phyloP scores from a whole-genome alignment of 2,329 filamentous ascomycete species.

The Hymenoscyphus salicellus region DNA sequence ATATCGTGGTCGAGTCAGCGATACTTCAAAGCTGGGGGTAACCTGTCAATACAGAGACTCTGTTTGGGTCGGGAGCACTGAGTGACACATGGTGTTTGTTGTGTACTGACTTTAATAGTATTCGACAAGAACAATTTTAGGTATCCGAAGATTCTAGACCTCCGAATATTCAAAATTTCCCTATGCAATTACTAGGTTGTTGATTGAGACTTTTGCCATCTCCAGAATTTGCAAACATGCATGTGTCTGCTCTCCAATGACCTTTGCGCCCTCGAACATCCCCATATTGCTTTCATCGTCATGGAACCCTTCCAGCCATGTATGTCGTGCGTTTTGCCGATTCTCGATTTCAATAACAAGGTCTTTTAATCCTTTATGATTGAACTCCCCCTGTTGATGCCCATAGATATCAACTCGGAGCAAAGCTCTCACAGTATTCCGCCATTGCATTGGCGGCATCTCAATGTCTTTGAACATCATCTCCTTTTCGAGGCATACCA shows the following conservation, averaged over 20 bases:
- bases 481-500: conserved; percentile 23
- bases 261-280: conserved; percentile 37
- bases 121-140: neutral
- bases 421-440: conserved; percentile 51
- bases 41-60: too few relatives aligned
- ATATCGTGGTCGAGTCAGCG: too few relatives aligned
- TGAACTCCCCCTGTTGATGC: conserved; percentile 32
- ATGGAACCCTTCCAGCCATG: conserved; percentile 45
- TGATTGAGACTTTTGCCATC: conserved; percentile 52
- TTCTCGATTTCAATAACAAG: conserved; percentile 54
- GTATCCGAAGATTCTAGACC: neutral
- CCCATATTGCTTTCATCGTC: conserved; percentile 30
- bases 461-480: conserved; percentile 42
- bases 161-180: neutral
- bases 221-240: conserved; percentile 53
- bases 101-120: neutral
- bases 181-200: conserved; percentile 51
- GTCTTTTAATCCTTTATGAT: conserved; percentile 52
- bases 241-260: conserved; percentile 38
- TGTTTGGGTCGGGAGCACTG: too few relatives aligned
- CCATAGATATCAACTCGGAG: conserved; percentile 59
- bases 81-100: too few relatives aligned
- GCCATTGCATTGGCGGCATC: conserved; percentile 54
- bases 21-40: too few relatives aligned
- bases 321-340: conserved; percentile 48